Conservation (phyloP, 768 basidiomycete genomes). For the Xanthoconium purpureum region DNA sequence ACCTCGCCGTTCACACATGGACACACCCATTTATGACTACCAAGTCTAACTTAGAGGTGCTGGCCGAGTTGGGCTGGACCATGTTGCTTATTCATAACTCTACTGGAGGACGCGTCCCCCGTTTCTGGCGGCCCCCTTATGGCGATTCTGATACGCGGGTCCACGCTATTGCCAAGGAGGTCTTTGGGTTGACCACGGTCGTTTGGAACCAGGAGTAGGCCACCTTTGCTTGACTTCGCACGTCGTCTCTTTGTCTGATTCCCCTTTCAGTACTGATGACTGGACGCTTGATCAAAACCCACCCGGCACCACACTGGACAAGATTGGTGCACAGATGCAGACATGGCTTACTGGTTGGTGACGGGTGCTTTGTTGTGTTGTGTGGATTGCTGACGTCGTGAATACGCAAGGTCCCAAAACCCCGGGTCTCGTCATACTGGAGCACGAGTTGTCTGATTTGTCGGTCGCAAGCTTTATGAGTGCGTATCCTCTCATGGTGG, state of each 20-base stretch:
- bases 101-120: constrained; percentile 70
- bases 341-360: constrained; percentile 54
- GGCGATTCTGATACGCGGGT: constrained; percentile 85
- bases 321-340: constrained; percentile 48
- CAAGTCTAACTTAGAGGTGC: constrained; percentile 59
- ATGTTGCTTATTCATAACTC: constrained; percentile 76
- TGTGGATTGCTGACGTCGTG: background rate
- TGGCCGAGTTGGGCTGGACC: constrained; percentile 79
- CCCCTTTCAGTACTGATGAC: constrained; percentile 57
- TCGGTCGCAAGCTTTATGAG: constrained; percentile 66
- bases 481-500: constrained; percentile 58
- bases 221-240: background rate
- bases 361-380: background rate
- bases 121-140: constrained; percentile 87
- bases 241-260: background rate
- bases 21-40: constrained; percentile 82
- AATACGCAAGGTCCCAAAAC: constrained; percentile 52
- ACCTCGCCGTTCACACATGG: constrained; percentile 51
- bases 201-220: constrained; percentile 88
- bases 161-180: constrained; percentile 77
- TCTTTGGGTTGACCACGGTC: constrained; percentile 82
- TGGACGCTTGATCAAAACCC: constrained; percentile 55
- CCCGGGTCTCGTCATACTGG: constrained; percentile 78
- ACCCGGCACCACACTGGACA: constrained; percentile 42
- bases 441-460: constrained; percentile 72